phyloP scores from a whole-genome alignment of 2,329 filamentous ascomycete species.

The Pyrenophora tritici-repentis region DNA sequence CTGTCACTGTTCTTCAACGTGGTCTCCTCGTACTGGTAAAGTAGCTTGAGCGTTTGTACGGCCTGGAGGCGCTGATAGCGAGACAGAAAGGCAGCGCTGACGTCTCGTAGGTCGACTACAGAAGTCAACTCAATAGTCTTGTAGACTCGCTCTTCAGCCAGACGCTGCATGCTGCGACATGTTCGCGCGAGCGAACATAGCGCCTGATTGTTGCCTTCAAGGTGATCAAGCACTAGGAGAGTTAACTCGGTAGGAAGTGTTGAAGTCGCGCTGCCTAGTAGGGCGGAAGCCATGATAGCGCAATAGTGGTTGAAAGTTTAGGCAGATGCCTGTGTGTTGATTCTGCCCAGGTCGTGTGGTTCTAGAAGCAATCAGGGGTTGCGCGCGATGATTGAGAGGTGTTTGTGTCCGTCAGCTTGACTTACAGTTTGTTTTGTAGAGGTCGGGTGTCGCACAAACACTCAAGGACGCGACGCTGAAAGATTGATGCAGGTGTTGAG shows the following conservation, averaged over 20 bases:
- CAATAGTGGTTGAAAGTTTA: neutral
- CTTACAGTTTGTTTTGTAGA: too few relatives aligned
- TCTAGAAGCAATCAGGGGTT: too few relatives aligned
- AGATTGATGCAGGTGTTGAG: too few relatives aligned
- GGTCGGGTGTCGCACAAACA: too few relatives aligned
- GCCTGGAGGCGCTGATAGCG: slow-evolving; percentile 34
- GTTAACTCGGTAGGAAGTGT: slow-evolving; percentile 38
- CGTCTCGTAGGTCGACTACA: slow-evolving; percentile 31
- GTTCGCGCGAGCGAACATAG: slow-evolving; percentile 38
- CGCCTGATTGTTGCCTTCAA: slow-evolving; percentile 27
- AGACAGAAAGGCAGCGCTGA: slow-evolving; percentile 31
- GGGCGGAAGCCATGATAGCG: slow-evolving; percentile 21
- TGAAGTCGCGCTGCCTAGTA: slow-evolving; percentile 18
- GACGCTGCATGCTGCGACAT: slow-evolving; percentile 34
- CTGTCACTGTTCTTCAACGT: slow-evolving; percentile 28
- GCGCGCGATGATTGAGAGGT: too few relatives aligned
- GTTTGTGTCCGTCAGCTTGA: too few relatives aligned
- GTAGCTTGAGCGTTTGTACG: slow-evolving; percentile 41
- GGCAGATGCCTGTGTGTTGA: too few relatives aligned
- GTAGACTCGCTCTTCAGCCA: slow-evolving; percentile 43
- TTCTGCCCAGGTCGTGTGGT: too few relatives aligned
- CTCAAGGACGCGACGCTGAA: too few relatives aligned
- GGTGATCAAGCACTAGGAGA: slow-evolving; percentile 34
- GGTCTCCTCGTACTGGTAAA: slow-evolving; percentile 31
- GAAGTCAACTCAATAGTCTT: slow-evolving; percentile 35